Evolutionary conservation across 306 rosid species (phyloP).

Genomic region (Urtica urens): DNA sequence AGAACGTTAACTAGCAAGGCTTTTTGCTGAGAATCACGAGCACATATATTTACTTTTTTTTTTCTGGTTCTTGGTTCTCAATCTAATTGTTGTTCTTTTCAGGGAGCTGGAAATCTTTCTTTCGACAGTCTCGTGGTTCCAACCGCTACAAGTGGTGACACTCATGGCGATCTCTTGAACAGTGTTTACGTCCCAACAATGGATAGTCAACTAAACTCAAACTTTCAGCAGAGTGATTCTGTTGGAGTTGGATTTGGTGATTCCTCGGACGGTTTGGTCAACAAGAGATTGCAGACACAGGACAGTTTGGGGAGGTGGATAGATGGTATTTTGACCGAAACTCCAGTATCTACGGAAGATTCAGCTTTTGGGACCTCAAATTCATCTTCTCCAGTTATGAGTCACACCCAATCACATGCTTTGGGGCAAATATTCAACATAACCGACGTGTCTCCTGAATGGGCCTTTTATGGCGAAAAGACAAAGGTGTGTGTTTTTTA

Average conservation of each 20-base stretch:
- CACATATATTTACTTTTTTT: neutral
- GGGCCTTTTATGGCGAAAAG: conserved; percentile 73
- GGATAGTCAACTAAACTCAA: conserved; percentile 31
- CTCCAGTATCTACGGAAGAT: conserved; percentile 45
- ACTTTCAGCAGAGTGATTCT: conserved; percentile 25
- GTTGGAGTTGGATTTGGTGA: conserved; percentile 19
- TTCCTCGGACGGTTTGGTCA: conserved; percentile 25
- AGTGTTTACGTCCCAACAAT: conserved; percentile 24
- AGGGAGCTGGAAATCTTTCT: conserved; percentile 43
- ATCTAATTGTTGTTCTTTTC: conserved; percentile 20
- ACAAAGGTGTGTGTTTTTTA: conserved; percentile 67
- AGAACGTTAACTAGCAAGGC: no score
- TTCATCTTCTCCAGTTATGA: conserved; percentile 32
- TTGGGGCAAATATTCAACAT: conserved; percentile 63
- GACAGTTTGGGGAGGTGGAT: conserved; percentile 90
- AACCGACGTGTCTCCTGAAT: conserved; percentile 64
- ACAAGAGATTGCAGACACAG: conserved; percentile 58
- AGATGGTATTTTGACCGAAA: conserved; percentile 39
- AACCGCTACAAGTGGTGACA: conserved; percentile 19
- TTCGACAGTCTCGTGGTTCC: conserved; percentile 29
- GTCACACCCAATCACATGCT: conserved; percentile 40
- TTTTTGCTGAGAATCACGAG: neutral
- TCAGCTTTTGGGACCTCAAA: conserved; percentile 41
- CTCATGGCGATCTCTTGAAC: conserved; percentile 28
- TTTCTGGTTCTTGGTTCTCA: neutral